Base-by-base conservation (phyloP, 495 filamentous ascomycete species). In the Penicillium lagena region DNA sequence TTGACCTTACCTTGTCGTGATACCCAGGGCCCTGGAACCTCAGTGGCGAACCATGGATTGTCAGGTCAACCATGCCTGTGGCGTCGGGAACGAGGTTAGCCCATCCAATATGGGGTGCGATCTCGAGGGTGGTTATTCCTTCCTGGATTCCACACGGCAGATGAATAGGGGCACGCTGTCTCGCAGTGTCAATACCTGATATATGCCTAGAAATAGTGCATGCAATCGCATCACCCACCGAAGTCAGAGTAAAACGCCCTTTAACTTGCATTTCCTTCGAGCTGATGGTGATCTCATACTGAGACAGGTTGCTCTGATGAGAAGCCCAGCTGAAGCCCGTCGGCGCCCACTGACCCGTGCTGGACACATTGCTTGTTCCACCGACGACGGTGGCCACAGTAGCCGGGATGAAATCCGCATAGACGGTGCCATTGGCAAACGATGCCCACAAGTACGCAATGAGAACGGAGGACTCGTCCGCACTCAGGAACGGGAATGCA, bases 21-120 rank as follows among this genome's bases (percentile, higher is more conserved):
- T 70, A 73, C 14, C 54, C 68, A 12, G 52, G 40, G 1, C 70
- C 68, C 13, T 49, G 52, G 41, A 72, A 73, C 12, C 28, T 35
- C 9, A 72, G 10, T 29, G 22, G 15, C 9, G 49, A 50, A 0
- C 62, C 66, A 15, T 45, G 39, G 0, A 72, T 50, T 0, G 9
- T 44, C 29, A 71, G 34, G 33, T 67, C 60, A 1, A 66, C 64
- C 4, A 12, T 45, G 1, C 50, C 64, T 7, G 46, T 42, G 1
- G 61, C 59, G 33, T 64, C 66, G 1, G 68, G 64, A 1, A 67
- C 37, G 2, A 67, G 46, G 35, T 53, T 62, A 2, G 55, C 56
- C 70, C 68, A 72, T 8, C 66, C 64, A 6, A 72, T 47, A 31
- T 63, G 42, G 12, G 62, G 52, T 10, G 58, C 45, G 14, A 65